Evolutionary conservation across 2,329 filamentous ascomycete genomes (phyloP).

Genomic region (Fusarium staphyleae): DNA sequence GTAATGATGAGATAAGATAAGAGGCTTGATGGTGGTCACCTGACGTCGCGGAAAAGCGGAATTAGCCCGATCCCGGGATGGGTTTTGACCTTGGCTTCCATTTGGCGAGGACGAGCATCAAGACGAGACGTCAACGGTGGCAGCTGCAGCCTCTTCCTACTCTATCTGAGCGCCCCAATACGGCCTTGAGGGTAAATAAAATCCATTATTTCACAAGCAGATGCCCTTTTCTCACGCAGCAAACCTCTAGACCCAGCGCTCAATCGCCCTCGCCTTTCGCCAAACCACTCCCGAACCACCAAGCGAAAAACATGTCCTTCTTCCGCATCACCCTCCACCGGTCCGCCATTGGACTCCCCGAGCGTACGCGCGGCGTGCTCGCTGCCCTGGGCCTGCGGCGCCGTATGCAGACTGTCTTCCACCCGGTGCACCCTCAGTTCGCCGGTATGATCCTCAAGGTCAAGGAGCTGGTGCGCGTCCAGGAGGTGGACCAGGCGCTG

Average conservation of each 20-base stretch:
- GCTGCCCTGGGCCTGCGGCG: constrained; percentile 84
- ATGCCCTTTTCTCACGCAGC: constrained; percentile 3
- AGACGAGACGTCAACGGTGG: constrained; percentile 23
- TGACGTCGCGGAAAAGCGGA: neutral
- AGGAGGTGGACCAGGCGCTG: constrained; percentile 73
- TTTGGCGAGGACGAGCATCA: constrained; percentile 23
- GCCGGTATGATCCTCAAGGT: constrained; percentile 94
- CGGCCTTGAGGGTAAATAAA: constrained; percentile 8
- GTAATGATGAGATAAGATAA: neutral
- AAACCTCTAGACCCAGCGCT: constrained; percentile 20
- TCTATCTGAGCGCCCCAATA: constrained; percentile 2
- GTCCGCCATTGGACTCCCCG: constrained; percentile 86
- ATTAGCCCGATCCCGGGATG: constrained; percentile 6
- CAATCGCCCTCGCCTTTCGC: neutral
- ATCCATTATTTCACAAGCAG: neutral
- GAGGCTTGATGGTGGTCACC: neutral
- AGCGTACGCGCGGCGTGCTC: constrained; percentile 80
- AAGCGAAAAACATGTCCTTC: constrained; percentile 68
- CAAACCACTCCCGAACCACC: neutral
- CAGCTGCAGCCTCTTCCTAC: constrained; percentile 12
- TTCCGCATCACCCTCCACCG: constrained; percentile 93
- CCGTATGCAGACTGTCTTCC: constrained; percentile 87
- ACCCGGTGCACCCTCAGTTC: constrained; percentile 79
- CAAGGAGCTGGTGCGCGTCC: constrained; percentile 87
- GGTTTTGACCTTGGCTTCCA: constrained; percentile 30